Evolutionary conservation across 2,329 filamentous ascomycete species (phyloP).

Genomic region (Sporothrix pseudoabietina): DNA sequence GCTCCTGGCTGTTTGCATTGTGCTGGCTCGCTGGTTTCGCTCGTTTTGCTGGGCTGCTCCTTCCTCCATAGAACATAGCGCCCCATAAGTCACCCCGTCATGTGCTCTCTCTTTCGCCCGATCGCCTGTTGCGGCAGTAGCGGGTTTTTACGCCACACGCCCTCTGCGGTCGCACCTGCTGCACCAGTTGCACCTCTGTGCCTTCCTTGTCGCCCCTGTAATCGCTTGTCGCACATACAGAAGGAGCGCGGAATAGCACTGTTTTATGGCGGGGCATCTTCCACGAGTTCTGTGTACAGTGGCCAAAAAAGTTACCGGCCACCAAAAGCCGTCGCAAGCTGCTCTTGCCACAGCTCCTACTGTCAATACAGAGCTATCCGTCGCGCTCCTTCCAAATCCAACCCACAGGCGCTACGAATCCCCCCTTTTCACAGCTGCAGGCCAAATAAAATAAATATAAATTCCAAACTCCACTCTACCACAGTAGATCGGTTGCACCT

Average conservation of each 20-base stretch:
- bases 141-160: background rate
- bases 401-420: background rate
- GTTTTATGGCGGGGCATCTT: background rate
- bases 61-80: background rate
- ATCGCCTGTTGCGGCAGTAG: constrained; percentile 12
- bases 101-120: constrained; percentile 11
- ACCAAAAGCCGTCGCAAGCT: background rate
- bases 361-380: background rate
- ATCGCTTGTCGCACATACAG: background rate
- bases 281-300: background rate
- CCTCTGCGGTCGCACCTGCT: background rate
- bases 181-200: background rate
- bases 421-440: background rate
- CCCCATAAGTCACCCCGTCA: constrained; percentile 9
- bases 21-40: constrained; percentile 5
- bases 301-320: background rate
- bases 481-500: background rate
- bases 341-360: background rate
- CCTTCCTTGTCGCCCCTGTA: background rate
- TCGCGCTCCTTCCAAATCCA: background rate
- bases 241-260: background rate
- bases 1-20: constrained; percentile 10
- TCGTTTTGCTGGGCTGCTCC: background rate
- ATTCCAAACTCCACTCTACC: background rate
- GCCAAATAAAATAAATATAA: background rate